phyloP scores from a whole-genome alignment of 169 alveolate genomes.

The Cryptosporidium felis region DNA sequence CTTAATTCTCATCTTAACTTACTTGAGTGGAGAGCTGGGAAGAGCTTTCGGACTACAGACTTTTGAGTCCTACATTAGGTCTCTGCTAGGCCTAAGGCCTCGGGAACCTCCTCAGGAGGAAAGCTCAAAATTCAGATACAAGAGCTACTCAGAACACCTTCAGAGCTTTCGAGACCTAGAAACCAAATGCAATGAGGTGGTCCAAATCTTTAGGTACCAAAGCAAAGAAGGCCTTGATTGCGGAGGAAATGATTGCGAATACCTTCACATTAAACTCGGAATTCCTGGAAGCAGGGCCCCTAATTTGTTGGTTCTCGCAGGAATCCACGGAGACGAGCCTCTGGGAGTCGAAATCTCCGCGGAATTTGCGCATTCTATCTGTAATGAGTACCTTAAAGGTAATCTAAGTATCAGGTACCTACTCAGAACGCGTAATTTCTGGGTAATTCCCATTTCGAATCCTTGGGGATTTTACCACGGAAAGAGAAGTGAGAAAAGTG shows the following conservation, averaged over 20 bases:
- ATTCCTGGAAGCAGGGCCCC: neutral
- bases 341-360: conserved; percentile 12
- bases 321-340: conserved; percentile 56
- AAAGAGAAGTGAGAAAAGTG: conserved; percentile 13
- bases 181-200: neutral
- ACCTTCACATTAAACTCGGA: conserved; percentile 7
- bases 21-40: no score
- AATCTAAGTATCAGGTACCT: conserved; percentile 1
- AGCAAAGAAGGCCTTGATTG: conserved; percentile 16
- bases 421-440: conserved; percentile 18
- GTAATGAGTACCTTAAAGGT: neutral
- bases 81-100: neutral
- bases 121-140: neutral
- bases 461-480: conserved; percentile 56
- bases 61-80: neutral
- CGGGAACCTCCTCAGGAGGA: neutral
- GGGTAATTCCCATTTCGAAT: conserved; percentile 46
- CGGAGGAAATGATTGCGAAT: conserved; percentile 18
- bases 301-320: conserved; percentile 15
- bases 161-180: neutral
- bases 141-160: neutral
- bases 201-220: neutral
- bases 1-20: no score
- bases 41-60: neutral
- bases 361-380: conserved; percentile 22